Base-by-base conservation (phyloP, 768 basidiomycete genomes). In the Lactarius sp. region DNA sequence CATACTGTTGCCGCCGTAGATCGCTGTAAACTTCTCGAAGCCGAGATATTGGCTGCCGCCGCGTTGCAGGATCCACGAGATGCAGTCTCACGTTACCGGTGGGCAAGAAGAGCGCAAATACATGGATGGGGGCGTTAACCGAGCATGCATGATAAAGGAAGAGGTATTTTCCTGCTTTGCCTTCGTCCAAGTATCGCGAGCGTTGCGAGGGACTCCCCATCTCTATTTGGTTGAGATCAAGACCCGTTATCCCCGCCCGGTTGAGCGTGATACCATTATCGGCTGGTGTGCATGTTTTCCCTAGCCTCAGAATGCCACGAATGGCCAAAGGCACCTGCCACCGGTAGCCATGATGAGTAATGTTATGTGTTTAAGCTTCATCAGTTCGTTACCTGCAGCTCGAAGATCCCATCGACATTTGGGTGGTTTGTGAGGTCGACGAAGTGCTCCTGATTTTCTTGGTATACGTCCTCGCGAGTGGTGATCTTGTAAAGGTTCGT, bases 321-420 rank as follows among this genome's bases (percentile, higher is more conserved):
- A 90, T 80, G 52, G 87, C 77, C 18, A 96, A 81, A 8, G 97
- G 92, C 16, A 98, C 80, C 93, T 94, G 53, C 10, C 62, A 27
- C 47, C 20, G 36, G 5, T 3, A 31, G 14, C 52, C 13, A 55
- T 37, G 42, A 60, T 60, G 20, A 51, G 47, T 54, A 16, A 59
- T 39, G 59, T 36, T 51, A 46, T 60, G 60, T 27, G 14, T 39
- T 37, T 6, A 6, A 50, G 20, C 8, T 37, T 10, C 16, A 14
- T 57, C 34, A 2, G 31, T 18, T 54, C 54, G 3, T 49, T 67
- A 94, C 92, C 82, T 98, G 94, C 20, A 88, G 80, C 75, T 99
- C 97, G 70, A 88, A 99, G 4, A 97, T 90, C 1, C 93, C 94
- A 69, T 98, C 94, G 9, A 98, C 92, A 70, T 91, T 93, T 0